These are phyloP conservation scores for Chaetomidium leptoderma DNA, from an alignment of 495 filamentous ascomycete genomes.

Conservation along the genomic window DNA sequence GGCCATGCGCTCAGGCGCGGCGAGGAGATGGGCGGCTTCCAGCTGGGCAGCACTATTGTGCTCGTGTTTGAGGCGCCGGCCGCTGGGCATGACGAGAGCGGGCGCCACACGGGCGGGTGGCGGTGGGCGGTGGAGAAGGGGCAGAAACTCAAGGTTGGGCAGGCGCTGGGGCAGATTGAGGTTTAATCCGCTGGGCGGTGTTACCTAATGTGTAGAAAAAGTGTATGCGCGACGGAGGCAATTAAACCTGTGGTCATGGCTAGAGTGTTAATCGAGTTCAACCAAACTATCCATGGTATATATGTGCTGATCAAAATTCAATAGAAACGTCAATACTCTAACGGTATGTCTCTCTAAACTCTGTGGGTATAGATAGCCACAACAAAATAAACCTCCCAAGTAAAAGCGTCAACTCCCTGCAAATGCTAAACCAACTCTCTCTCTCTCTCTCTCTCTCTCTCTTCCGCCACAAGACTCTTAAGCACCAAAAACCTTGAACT, in stretches of 20 bases:
- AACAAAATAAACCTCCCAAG: not conserved
- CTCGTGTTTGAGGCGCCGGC: conserved; percentile 94
- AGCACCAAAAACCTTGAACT: conserved; percentile 46
- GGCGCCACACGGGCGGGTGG: conserved; percentile 65
- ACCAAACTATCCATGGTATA: too few species aligned
- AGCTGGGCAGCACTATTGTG: conserved; percentile 91
- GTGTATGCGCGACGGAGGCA: conserved; percentile 3
- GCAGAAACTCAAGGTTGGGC: conserved; percentile 80
- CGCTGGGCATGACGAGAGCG: conserved; percentile 56
- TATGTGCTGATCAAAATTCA: not conserved
- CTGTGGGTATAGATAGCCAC: not conserved
- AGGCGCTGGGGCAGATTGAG: conserved; percentile 66
- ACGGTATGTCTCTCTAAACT: not conserved
- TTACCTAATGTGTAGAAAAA: not conserved
- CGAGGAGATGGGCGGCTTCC: conserved; percentile 98
- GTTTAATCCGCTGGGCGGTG: not conserved
- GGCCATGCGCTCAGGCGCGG: conserved; percentile 81
- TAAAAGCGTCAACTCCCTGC: conserved; percentile 5
- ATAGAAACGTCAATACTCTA: not conserved
- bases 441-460: too few species aligned
- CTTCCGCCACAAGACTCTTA: too few species aligned
- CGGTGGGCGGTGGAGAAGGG: conserved; percentile 79
- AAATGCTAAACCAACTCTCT: conserved; percentile 4
- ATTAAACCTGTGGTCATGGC: conserved; percentile 12
- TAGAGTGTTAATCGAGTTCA: not conserved